Evolutionary conservation across 768 basidiomycete species (phyloP).

Genomic region (Amanita pseudoporphyria): DNA sequence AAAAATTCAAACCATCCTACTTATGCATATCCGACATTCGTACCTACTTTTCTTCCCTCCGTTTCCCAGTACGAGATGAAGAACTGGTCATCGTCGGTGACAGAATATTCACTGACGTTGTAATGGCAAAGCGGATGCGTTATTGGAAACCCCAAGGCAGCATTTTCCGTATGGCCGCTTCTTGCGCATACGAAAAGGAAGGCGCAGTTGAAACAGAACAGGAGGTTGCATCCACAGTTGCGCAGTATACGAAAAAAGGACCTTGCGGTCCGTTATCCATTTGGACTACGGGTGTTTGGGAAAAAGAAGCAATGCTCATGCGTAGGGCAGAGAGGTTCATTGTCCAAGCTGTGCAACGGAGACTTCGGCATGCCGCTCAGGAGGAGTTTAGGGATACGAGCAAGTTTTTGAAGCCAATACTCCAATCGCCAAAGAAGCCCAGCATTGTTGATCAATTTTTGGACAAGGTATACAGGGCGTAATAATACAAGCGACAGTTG

Average conservation of each 20-base stretch:
- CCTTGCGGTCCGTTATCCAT: conserved; percentile 48
- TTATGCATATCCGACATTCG: conserved; percentile 65
- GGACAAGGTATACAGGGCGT: conserved; percentile 3
- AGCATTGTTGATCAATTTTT: conserved; percentile 6
- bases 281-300: conserved; percentile 67
- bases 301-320: conserved; percentile 50
- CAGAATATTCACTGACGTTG: conserved; percentile 84
- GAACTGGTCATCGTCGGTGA: conserved; percentile 85
- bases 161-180: conserved; percentile 2
- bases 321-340: conserved; percentile 49
- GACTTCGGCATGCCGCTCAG: conserved; percentile 20
- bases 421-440: conserved; percentile 6
- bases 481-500: background rate
- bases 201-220: conserved; percentile 19
- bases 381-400: conserved; percentile 15
- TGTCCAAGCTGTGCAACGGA: conserved; percentile 35
- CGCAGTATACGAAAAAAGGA: conserved; percentile 5
- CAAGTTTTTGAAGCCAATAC: conserved; percentile 23
- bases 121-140: conserved; percentile 73
- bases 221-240: conserved; percentile 10
- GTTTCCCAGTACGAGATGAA: conserved; percentile 43
- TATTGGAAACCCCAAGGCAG: conserved; percentile 10
- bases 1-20: conserved; percentile 69
- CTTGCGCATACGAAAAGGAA: conserved; percentile 17
- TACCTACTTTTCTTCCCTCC: conserved; percentile 61